A percentile compares a stretch with the other conserved stretches of the same genome.
These are phyloP conservation scores for Leucosporidium creatinivorum DNA, from an alignment of 768 basidiomycete genomes.

Conservation along the genomic window DNA sequence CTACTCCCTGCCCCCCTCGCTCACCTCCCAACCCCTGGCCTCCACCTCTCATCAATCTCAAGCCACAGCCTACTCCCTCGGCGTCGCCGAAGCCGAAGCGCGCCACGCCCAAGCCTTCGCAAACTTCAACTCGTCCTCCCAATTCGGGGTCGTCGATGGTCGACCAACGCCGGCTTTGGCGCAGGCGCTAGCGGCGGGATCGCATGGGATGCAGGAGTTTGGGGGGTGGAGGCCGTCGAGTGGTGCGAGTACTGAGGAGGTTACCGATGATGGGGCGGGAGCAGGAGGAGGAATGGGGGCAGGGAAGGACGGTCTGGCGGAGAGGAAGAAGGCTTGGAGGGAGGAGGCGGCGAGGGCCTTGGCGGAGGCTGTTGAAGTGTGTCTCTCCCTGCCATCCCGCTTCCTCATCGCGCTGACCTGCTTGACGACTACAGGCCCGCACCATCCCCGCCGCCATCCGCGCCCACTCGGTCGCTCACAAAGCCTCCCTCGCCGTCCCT, in stretches of 20 bases:
- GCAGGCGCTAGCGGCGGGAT: too few species aligned
- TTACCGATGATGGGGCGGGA: too few species aligned
- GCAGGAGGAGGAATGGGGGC: background rate
- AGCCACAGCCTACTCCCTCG: background rate
- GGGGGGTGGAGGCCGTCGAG: background rate
- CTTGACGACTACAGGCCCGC: background rate
- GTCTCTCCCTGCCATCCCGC: background rate
- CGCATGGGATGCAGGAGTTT: background rate
- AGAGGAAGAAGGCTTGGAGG: conserved; percentile 4
- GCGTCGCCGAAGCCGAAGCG: background rate
- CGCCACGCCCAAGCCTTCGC: conserved; percentile 8
- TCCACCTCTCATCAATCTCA: background rate
- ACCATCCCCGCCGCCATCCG: conserved; percentile 1
- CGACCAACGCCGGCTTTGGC: too few species aligned
- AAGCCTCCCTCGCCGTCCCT: background rate
- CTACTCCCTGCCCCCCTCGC: background rate
- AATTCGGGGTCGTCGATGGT: too few species aligned
- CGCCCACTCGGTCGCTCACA: conserved; percentile 4
- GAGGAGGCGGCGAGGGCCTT: background rate
- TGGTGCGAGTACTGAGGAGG: too few species aligned
- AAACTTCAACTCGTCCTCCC: background rate
- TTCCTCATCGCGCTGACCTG: too few species aligned
- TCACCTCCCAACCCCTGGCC: background rate
- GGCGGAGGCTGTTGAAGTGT: conserved; percentile 8
- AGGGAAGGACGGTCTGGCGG: background rate